Base-by-base conservation (phyloP, 192 early-diverging fungal species). In the Coemansia asiatica region DNA sequence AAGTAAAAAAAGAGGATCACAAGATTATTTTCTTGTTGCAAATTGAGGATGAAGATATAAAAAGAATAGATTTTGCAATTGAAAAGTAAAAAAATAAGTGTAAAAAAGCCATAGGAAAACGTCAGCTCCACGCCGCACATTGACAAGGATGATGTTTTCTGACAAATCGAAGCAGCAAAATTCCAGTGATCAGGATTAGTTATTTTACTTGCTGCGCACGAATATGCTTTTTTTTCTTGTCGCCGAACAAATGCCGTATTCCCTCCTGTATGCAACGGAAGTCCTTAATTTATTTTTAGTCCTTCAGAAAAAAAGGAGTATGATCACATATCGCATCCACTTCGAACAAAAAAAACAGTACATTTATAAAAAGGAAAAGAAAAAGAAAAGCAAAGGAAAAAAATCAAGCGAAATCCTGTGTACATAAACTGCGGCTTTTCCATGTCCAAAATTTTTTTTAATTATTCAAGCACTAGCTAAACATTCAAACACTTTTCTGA, bases 251-350 rank as follows among this genome's bases (percentile, higher is more conserved):
- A 4, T 18, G 9, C 40, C 40, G 13, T 18, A 44, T 44, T n/a
- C n/a, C n/a, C n/a, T n/a, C n/a, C n/a, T 36, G 35, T 36, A 36
- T 36, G 6, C 35, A 10, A 10, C 35, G 8, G 35, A 36, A 36
- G 13, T 36, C 4, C 31, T 49, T 49, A 4, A 49, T 49, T 19
- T 49, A 22, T 16, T 16, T 49, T 19, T 49, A 49, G 15, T 16
- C 2, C n/a, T 57, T 23, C 44, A 25, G 46, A 40, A 56, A 48
- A 28, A 51, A 50, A 64, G n/a, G n/a, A 64, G 53, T 46, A 48
- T 12, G n/a, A 50, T 4, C n/a, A n/a, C n/a, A 49, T 22, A 22
- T 22, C 48, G 48, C 48, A 49, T 18, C 48, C 48, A 49, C 48
- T 18, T 49, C 48, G 15, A 58, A 29, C 23, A 21, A 12, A 60